Evolutionary conservation across 148 eudicot genomes (phyloP), one percentile per base, ranked within the genome.

Genomic region (Suaeda aralocaspica): DNA sequence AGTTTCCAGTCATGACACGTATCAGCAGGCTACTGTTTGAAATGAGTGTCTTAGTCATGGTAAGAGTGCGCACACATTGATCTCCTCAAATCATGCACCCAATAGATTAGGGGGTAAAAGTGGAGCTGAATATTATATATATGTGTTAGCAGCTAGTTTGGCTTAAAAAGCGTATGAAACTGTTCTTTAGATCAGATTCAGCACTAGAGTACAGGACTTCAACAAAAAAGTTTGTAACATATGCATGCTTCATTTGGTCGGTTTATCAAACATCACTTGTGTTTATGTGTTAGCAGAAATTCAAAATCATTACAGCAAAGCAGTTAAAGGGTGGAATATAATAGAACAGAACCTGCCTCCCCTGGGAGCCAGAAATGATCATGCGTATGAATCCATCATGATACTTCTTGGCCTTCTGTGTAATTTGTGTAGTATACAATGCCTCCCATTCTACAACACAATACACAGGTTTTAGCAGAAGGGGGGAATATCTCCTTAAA

Each of bases 351-450:
- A 93, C 98, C 96, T 93, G 96, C 80, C 84, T 87, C 76, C 85
- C 84, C 34, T 72, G 87, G 48, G 87, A 83, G 68, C 97, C 96
- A 74, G 77, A 77, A 65, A 68, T 63, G 67, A 82, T 71, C 74
- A 93, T 58, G 66, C 76, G 78, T 70, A 93, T 63, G 81, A 82
- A 79, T 44, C 98, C 98, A 84, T 93, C 98, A 76, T 91, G 96
- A 75, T 75, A 90, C 81, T 87, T 93, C 85, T 91, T 93, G 74
- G 88, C 84, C 85, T 93, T 93, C 76, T 89, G 92, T 45, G 91
- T 85, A 55, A 85, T 52, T 69, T 93, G 92, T 24, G 84, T 79
- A 33, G 96, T 91, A 80, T 88, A 93, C 70, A 93, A 68, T 57
- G 78, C 97, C 75, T 88, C 81, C 98, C 98, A 93, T 73, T 93